These are phyloP conservation scores for Coemansia sp. DNA, from an alignment of 192 early-diverging fungal genomes.

Conservation along the genomic window DNA sequence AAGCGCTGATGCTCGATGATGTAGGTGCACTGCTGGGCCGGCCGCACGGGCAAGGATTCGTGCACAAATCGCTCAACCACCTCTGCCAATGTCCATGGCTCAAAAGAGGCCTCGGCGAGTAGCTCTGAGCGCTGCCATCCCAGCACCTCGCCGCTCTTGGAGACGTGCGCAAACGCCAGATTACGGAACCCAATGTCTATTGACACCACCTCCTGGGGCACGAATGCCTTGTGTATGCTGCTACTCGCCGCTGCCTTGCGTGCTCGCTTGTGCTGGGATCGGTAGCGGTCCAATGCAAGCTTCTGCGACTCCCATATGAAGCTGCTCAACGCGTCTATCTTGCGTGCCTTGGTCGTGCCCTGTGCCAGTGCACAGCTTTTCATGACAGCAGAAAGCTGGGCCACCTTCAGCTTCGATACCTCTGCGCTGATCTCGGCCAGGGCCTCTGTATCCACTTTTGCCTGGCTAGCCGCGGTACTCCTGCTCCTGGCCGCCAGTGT, in stretches of 20 bases:
- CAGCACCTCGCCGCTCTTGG: constrained; percentile 17
- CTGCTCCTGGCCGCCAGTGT: not conserved
- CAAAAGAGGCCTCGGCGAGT: constrained; percentile 29
- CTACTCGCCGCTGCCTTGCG: not conserved
- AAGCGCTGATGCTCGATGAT: constrained; percentile 51
- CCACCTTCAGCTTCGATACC: constrained; percentile 16
- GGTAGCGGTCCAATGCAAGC: constrained; percentile 17
- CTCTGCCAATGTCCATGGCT: constrained; percentile 41
- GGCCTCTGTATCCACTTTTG: not conserved
- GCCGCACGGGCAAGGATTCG: constrained; percentile 16
- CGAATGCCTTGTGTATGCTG: constrained; percentile 10
- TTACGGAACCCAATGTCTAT: constrained; percentile 51
- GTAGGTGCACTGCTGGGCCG: constrained; percentile 24
- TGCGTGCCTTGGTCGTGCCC: constrained; percentile 27
- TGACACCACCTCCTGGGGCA: constrained; percentile 42
- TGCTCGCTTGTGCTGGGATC: constrained; percentile 1
- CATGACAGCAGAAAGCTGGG: constrained; percentile 31
- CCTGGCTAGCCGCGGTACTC: not conserved
- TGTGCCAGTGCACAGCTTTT: constrained; percentile 32
- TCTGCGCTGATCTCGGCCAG: constrained; percentile 3
- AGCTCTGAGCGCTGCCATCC: constrained; percentile 44
- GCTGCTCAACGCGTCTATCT: constrained; percentile 18
- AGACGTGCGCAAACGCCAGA: constrained; percentile 44
- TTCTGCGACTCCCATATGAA: constrained; percentile 31
- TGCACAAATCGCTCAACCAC: constrained; percentile 36